phyloP scores from a whole-genome alignment of 2,329 filamentous ascomycete species.

The Knufia fluminis region DNA sequence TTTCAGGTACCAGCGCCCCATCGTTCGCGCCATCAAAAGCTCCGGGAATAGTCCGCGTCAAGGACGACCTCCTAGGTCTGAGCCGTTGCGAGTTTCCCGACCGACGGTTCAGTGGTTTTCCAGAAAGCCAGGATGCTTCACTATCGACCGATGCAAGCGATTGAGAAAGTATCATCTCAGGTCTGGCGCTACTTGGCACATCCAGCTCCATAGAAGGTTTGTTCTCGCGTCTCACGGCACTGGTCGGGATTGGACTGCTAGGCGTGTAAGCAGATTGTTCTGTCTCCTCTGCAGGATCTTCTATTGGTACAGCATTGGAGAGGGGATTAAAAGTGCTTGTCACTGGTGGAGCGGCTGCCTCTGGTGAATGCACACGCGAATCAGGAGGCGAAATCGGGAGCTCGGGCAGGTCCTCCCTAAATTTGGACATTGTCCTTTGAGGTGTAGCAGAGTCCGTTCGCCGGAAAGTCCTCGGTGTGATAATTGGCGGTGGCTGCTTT shows the following conservation, averaged over 20 bases:
- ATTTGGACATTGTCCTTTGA: slow-evolving; percentile 78
- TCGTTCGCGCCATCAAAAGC: slow-evolving; percentile 35
- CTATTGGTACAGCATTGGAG: slow-evolving; percentile 42
- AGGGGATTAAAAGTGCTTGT: slow-evolving; percentile 29
- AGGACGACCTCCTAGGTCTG: slow-evolving; percentile 38
- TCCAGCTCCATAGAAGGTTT: slow-evolving; percentile 15
- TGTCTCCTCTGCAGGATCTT: slow-evolving; percentile 29
- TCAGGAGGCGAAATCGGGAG: slow-evolving; percentile 76
- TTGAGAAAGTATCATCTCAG: slow-evolving; percentile 51
- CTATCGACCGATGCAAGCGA: slow-evolving; percentile 92
- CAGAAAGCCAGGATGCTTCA: slow-evolving; percentile 91
- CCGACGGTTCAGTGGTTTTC: slow-evolving; percentile 48
- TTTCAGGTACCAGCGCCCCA: slow-evolving; percentile 31
- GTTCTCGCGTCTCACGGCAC: slow-evolving; percentile 6
- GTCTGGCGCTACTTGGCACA: slow-evolving; percentile 3
- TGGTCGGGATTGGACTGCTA: slow-evolving; percentile 13
- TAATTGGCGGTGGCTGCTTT: slow-evolving; percentile 35
- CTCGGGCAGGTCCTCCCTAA: slow-evolving; percentile 85
- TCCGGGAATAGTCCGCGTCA: slow-evolving; percentile 25
- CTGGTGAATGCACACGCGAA: slow-evolving; percentile 70
- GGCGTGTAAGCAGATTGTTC: background rate
- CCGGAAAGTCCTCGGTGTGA: slow-evolving; percentile 34
- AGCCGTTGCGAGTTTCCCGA: slow-evolving; percentile 28
- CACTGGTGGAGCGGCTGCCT: slow-evolving; percentile 29
- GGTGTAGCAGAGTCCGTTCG: slow-evolving; percentile 46